Base-by-base conservation (phyloP, 1,139 yeast genomes). In the Lodderomyces theae region DNA sequence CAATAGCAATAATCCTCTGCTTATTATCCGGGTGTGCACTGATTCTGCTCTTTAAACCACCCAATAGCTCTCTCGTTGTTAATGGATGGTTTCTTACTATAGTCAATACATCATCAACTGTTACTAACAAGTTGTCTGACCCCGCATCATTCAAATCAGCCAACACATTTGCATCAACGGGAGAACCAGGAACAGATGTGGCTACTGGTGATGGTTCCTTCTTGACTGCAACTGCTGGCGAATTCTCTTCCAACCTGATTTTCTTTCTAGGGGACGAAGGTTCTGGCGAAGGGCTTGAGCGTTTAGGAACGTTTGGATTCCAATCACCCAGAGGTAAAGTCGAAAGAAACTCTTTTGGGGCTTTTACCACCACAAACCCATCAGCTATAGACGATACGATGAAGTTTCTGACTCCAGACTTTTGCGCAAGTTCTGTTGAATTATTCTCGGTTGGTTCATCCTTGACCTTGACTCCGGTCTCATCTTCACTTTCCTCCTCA, bases 281-380 rank as follows among this genome's bases (percentile, higher is more conserved):
- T n/a, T 48, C 40, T 10, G 58, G 51, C 3, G 58, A 46, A n/a
- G 62, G 53, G 43, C 73, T 58, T 46, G 62, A 53, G 43, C 73
- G 58, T 46, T 66, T 75, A 51, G 76, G 72, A 3, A 77, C 79
- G 39, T 66, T 66, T 22, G 96, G 92, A 57, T 83, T 82, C 96
- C 97, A 89, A 38, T 81, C 86, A 15, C 95, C 95, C 19, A 62
- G 66, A 4, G 94, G 94, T 63, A 88, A 88, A 35, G 76, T 76
- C n/a, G 64, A 60, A 44, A 89, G 69, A 25, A 83, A 72, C 31
- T 72, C 71, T 15, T 77, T 69, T 3, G 86, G 79, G 0, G 90
- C 85, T 54, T 76, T 83, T 34, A 88, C 64, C 9, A 80, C 74
- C 29, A 86, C 79, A 55, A 82, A 68, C 11, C 95, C 94, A 43